A percentile compares a stretch with the other conserved stretches of the same genome.
Evolutionary conservation across 768 basidiomycete species (phyloP).

Genomic region (Inosperma sp.): DNA sequence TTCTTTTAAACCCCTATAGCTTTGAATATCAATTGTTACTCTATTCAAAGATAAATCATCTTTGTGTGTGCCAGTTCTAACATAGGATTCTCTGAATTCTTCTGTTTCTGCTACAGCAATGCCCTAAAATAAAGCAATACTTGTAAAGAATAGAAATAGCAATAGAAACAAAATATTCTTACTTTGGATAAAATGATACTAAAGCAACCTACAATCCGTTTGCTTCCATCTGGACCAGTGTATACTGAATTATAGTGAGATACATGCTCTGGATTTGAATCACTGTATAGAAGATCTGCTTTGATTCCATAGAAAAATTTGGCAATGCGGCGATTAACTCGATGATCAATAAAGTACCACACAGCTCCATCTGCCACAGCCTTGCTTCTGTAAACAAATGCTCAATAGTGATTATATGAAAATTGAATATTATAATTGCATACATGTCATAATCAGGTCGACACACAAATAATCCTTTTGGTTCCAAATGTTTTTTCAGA

Average conservation of each 20-base stretch:
- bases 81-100: conserved; percentile 37
- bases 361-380: too few species aligned
- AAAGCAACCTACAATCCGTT: conserved; percentile 32
- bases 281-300: conserved; percentile 20
- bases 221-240: conserved; percentile 30
- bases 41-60: conserved; percentile 5
- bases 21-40: conserved; percentile 11
- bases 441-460: conserved; percentile 45
- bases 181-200: conserved; percentile 36
- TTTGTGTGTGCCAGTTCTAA: conserved; percentile 17
- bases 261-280: conserved; percentile 23
- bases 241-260: conserved; percentile 25
- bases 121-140: too few species aligned
- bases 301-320: conserved; percentile 39
- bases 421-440: too few species aligned
- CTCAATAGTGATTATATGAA: too few species aligned
- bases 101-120: conserved; percentile 37
- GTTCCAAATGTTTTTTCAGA: conserved; percentile 33
- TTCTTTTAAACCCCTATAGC: too few species aligned
- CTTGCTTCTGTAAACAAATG: too few species aligned
- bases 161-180: too few species aligned
- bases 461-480: conserved; percentile 30
- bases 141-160: background rate
- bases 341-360: conserved; percentile 34
- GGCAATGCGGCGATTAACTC: conserved; percentile 38